Conservation (phyloP, 352 stramenopile species). For the Globisporangium irregulare region DNA sequence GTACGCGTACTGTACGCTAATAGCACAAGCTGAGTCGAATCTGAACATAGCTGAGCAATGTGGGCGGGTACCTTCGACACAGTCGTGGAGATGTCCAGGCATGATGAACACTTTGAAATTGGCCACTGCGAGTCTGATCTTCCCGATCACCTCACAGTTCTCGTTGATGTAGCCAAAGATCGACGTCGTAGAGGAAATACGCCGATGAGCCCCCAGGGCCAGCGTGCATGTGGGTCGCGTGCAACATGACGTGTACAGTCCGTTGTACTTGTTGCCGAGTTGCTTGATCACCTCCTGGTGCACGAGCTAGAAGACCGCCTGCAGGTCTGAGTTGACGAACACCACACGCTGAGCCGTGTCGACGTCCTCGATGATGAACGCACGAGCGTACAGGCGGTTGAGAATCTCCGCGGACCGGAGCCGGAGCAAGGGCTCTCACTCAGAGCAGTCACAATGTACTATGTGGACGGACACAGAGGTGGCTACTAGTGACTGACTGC, state of each 20-base stretch:
- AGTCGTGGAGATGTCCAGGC: slow-evolving; percentile 43
- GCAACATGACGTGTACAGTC: slow-evolving; percentile 58
- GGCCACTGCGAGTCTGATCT: slow-evolving; percentile 28
- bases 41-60: too few species aligned
- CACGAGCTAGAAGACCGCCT: slow-evolving; percentile 47
- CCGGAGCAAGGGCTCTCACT: too few species aligned
- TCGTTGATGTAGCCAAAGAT: slow-evolving; percentile 42
- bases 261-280: slow-evolving; percentile 27
- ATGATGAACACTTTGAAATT: slow-evolving; percentile 66
- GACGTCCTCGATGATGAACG: slow-evolving; percentile 56
- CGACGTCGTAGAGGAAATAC: slow-evolving; percentile 68
- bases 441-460: too few species aligned
- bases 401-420: slow-evolving; percentile 39
- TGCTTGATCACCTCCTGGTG: slow-evolving; percentile 49
- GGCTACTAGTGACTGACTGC: too few species aligned
- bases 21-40: too few species aligned
- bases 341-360: slow-evolving; percentile 31
- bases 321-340: slow-evolving; percentile 49
- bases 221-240: slow-evolving; percentile 80
- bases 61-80: slow-evolving; percentile 7
- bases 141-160: slow-evolving; percentile 58
- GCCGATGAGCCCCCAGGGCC: slow-evolving; percentile 67
- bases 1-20: too few species aligned
- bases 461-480: too few species aligned
- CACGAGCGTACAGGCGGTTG: slow-evolving; percentile 60